Conservation (phyloP, 805 yeast species). For the Lipomyces yamanashiensis region DNA sequence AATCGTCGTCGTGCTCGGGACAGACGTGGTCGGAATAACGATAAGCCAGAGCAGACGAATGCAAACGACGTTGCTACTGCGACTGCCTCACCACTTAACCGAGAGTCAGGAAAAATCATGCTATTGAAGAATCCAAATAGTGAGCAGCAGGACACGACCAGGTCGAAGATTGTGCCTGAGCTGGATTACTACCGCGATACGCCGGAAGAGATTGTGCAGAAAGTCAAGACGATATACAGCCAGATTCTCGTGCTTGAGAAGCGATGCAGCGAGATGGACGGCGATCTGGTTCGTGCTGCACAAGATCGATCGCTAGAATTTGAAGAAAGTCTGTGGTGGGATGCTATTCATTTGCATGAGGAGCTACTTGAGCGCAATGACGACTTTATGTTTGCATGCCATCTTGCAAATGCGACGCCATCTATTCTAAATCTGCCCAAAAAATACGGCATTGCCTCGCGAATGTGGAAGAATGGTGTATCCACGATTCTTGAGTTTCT, state of each 20-base stretch:
- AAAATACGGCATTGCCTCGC: constrained; percentile 25
- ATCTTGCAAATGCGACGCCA: constrained; percentile 16
- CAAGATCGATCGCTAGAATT: background rate
- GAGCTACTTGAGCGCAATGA: constrained; percentile 29
- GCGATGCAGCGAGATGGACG: constrained; percentile 12
- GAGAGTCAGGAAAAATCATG: constrained; percentile 28
- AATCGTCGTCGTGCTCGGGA: constrained; percentile 5
- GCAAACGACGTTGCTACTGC: background rate
- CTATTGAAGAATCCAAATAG: constrained; percentile 26
- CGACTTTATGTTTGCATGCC: constrained; percentile 29
- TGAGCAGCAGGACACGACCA: background rate
- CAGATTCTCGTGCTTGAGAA: constrained; percentile 21
- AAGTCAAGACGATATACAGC: constrained; percentile 11
- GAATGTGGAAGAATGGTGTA: constrained; percentile 32
- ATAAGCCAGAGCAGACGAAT: background rate
- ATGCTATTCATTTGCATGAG: constrained; percentile 17
- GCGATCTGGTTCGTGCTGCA: background rate
- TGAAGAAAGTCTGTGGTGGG: constrained; percentile 23
- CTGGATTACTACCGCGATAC: constrained; percentile 17
- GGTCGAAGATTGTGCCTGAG: constrained; percentile 7
- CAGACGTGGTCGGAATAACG: constrained; percentile 3
- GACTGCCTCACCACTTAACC: background rate
- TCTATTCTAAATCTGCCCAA: constrained; percentile 21
- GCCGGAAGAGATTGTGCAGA: constrained; percentile 21
- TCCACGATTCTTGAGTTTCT: constrained; percentile 18